phyloP scores from a whole-genome alignment of 2,329 filamentous ascomycete genomes.

The Colletotrichum eremochloae region DNA sequence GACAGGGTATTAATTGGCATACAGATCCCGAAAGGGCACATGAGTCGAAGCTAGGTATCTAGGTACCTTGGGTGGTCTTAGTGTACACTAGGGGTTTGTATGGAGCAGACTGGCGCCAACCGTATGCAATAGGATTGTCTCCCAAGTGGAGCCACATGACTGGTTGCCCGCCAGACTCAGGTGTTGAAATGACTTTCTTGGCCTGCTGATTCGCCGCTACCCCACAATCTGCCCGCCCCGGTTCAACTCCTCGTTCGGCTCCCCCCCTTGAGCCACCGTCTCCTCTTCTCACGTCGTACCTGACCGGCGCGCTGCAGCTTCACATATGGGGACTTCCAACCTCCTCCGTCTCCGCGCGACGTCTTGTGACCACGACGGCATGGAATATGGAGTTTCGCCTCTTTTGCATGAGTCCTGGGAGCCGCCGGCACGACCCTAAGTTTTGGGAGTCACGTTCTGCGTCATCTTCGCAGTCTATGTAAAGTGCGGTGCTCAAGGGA shows the following conservation, averaged over 20 bases:
- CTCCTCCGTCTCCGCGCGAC: slow-evolving; percentile 1
- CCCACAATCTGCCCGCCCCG: slow-evolving; percentile 41
- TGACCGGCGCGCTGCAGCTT: neutral
- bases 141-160: slow-evolving; percentile 41
- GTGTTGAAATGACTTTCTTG: slow-evolving; percentile 36
- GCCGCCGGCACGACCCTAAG: neutral
- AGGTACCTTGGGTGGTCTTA: neutral
- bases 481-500: neutral
- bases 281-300: slow-evolving; percentile 3
- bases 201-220: slow-evolving; percentile 42
- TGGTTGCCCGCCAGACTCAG: slow-evolving; percentile 33
- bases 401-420: neutral
- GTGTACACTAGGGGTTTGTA: neutral
- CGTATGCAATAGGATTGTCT: slow-evolving; percentile 33
- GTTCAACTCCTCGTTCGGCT: slow-evolving; percentile 5
- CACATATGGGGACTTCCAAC: neutral
- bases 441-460: neutral
- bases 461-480: neutral
- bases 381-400: neutral
- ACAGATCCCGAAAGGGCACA: slow-evolving; percentile 5
- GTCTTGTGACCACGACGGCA: slow-evolving; percentile 4
- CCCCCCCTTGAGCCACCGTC: neutral
- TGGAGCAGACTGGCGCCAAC: slow-evolving; percentile 13
- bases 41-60: slow-evolving; percentile 25
- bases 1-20: neutral